These are phyloP conservation scores for Candida sonorensis DNA, from an alignment of 805 yeast genomes.

Conservation along the genomic window DNA sequence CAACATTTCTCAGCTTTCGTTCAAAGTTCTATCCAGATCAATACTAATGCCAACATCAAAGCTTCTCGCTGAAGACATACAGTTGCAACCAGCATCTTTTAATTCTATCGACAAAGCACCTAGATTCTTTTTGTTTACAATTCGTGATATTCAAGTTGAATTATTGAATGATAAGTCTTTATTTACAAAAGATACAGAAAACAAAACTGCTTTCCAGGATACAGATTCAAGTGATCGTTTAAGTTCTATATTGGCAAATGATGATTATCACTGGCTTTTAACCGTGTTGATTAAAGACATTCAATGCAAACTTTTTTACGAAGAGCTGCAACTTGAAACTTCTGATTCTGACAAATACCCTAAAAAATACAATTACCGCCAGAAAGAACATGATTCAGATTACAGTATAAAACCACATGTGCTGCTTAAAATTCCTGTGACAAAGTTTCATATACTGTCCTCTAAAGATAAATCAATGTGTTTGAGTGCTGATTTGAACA, in stretches of 20 bases:
- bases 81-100: not conserved
- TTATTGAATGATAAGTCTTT: not conserved
- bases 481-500: slow-evolving; percentile 1
- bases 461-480: slow-evolving; percentile 5
- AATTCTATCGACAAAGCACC: not conserved
- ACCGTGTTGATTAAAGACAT: not conserved
- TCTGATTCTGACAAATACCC: too few relatives aligned
- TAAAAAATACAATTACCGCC: too few relatives aligned
- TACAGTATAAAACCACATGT: not conserved
- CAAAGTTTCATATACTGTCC: not conserved
- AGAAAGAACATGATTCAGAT: too few relatives aligned
- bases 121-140: not conserved
- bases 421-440: slow-evolving; percentile 7
- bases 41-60: too few relatives aligned
- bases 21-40: too few relatives aligned
- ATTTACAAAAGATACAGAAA: not conserved
- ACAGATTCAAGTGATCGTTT: slow-evolving; percentile 1
- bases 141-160: not conserved
- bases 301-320: not conserved
- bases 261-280: not conserved
- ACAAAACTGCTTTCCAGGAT: not conserved
- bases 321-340: too few relatives aligned
- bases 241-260: not conserved
- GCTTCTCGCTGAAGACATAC: not conserved
- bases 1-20: too few relatives aligned